Base-by-base conservation (phyloP, 495 filamentous ascomycete species). In the Achaetomiella virescens region DNA sequence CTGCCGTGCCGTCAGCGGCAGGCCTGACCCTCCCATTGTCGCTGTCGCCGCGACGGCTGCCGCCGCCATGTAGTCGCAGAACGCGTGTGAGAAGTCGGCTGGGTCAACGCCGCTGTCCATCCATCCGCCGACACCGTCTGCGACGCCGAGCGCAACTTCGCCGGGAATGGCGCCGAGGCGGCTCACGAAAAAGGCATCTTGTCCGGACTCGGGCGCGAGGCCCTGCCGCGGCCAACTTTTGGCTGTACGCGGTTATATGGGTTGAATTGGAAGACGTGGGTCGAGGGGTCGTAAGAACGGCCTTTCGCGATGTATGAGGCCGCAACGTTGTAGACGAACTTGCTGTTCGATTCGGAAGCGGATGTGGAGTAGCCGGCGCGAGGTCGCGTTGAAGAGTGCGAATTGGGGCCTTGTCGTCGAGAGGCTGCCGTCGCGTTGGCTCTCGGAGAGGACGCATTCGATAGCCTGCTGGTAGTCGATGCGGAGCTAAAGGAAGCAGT, bases 61-160 rank as follows among this genome's bases (percentile, higher is more conserved):
- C 35, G 79, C 73, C 1, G 89, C 90, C 88, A 97, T 97, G 64
- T 91, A 86, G 48, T 87, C 81, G 74, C 93, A 97, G 35, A 99
- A 77, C n/a, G 85, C 87, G 69, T 97, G 95, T 1, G 92, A 90
- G 70, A 99, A 97, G 68, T 97, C 87, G 10, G 90, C 89, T 17
- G 95, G 90, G 64, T 99, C 92, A 42, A 98, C 84, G 24, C 89
- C 89, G 37, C 84, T 88, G 59, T 96, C 89, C 41, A 83, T 80
- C 90, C 93, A 99, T 40, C 93, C 93, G 21, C 93, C 93, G 2
- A 99, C 93, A 9, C 93, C 93, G 65, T 97, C 93, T 45, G 91
- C 88, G 18, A 99, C 83, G 6, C 90, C 93, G 59, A 97, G 83
- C 0, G 92, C 91, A 33, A 85, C 74, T 43, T 75, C 73, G 24